Evolutionary conservation across 1,284 basidiomycete genomes (phyloP).

Genomic region (Irpex sp.): DNA sequence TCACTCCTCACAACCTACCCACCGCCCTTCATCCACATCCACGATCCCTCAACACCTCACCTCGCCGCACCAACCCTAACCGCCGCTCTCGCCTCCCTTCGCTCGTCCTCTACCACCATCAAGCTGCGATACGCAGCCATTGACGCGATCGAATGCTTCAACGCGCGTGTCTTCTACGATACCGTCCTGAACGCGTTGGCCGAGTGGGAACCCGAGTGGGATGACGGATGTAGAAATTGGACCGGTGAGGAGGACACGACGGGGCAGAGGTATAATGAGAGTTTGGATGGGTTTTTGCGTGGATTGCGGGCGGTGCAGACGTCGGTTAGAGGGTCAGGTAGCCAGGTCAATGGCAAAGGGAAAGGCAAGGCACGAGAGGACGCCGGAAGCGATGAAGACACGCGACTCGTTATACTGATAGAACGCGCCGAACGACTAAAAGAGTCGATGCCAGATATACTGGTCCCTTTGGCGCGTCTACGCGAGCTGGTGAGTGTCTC

Average conservation of each 20-base stretch:
- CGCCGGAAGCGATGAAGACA: conserved; percentile 22
- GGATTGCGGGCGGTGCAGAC: conserved; percentile 40
- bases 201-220: conserved; percentile 52
- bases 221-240: conserved; percentile 60
- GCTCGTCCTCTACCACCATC: too few relatives aligned
- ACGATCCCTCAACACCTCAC: conserved; percentile 54
- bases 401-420: conserved; percentile 57
- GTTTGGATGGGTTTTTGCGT: conserved; percentile 66
- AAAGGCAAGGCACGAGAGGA: conserved; percentile 3
- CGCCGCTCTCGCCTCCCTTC: conserved; percentile 25
- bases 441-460: conserved; percentile 56
- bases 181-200: conserved; percentile 59
- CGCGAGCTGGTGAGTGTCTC: conserved; percentile 63
- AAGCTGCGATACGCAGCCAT: conserved; percentile 42
- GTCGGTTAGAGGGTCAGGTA: conserved; percentile 37
- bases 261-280: conserved; percentile 48
- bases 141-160: conserved; percentile 64
- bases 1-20: conserved; percentile 48
- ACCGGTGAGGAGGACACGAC: conserved; percentile 16
- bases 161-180: conserved; percentile 65
- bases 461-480: conserved; percentile 71
- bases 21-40: conserved; percentile 70
- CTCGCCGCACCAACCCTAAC: conserved; percentile 42
- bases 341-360: background rate
- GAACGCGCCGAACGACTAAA: conserved; percentile 70